Conservation (phyloP, 495 filamentous ascomycete species). For the Cercophora newfieldiana region DNA sequence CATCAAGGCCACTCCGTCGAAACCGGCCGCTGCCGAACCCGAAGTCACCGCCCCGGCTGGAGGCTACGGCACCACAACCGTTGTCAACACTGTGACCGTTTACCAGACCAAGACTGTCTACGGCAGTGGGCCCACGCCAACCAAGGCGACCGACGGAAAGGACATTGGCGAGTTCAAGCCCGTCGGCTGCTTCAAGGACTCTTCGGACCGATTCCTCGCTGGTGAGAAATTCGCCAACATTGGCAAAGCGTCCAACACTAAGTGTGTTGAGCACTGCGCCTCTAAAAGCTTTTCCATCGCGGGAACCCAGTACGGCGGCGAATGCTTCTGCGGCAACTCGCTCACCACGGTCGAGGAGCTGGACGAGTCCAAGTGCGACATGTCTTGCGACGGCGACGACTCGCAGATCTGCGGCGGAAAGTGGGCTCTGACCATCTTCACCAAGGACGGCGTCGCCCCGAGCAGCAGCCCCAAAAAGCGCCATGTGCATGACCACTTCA, state of each 20-base stretch:
- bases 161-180: slow-evolving; percentile 33
- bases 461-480: slow-evolving; percentile 10
- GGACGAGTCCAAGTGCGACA: slow-evolving; percentile 45
- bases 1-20: neutral
- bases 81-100: slow-evolving; percentile 43
- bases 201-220: slow-evolving; percentile 36
- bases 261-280: slow-evolving; percentile 59
- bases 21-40: slow-evolving; percentile 37
- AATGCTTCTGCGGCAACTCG: slow-evolving; percentile 65
- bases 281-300: slow-evolving; percentile 52
- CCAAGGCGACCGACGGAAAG: slow-evolving; percentile 19
- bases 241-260: slow-evolving; percentile 55
- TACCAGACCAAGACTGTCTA: slow-evolving; percentile 54
- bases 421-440: slow-evolving; percentile 44
- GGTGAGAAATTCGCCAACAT: slow-evolving; percentile 44
- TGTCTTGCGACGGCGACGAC: slow-evolving; percentile 46
- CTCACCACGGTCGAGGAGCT: slow-evolving; percentile 39
- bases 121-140: slow-evolving; percentile 31
- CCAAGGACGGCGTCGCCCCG: slow-evolving; percentile 30
- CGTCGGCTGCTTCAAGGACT: slow-evolving; percentile 39
- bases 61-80: slow-evolving; percentile 32
- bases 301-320: slow-evolving; percentile 64
- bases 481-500: slow-evolving; percentile 29
- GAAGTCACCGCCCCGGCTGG: slow-evolving; percentile 21
- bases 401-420: slow-evolving; percentile 48